Base-by-base conservation (phyloP, 1,284 basidiomycete species). In the Heterobasidion irregulare region DNA sequence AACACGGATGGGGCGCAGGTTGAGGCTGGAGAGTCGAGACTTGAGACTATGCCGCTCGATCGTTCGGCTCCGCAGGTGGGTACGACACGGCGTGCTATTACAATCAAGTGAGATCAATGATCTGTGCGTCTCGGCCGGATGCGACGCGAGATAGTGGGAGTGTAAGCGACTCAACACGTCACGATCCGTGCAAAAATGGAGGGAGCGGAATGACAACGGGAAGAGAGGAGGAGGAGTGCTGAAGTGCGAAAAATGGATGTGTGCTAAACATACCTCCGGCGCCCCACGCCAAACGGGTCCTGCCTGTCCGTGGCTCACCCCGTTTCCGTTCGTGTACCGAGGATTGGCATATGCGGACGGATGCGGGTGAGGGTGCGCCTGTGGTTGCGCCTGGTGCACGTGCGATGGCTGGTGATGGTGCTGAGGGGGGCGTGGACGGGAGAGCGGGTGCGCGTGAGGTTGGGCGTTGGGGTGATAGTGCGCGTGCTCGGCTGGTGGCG, bases 291-390 rank as follows among this genome's bases (percentile, higher is more conserved):
- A 15, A 32, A 36, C 46, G 32, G 47, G 47, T 6, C 41, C 38
- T 10, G 38, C 52, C 65, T 83, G 80, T 47, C 80, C 70, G 64
- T 82, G 80, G 58, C 82, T 82, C 53, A 82, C 80, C 35, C 78
- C 75, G 32, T 52, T 52, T n/a, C 50, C 41, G 15, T 52, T 44
- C 15, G 52, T 13, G 34, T 57, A 53, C 1, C 50, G 16, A 8
- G 13, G 43, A n/a, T 56, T 35, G 7, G 12, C 26, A 16, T n/a
- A n/a, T 10, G 38, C 5, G 38, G 10, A n/a, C n/a, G 10, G 12
- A n/a, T 41, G 12, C 4, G 38, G n/a, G 5, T 8, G 38, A n/a
- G 38, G n/a, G 2, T 41, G 38, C 10, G 38, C n/a, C 12, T 41
- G 38, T 10, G 10, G 10, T 5, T 41, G 38, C 6, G 50, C 26